phyloP scores from a whole-genome alignment of 495 filamentous ascomycete genomes.

The Penicillium cosmopolitanum region DNA sequence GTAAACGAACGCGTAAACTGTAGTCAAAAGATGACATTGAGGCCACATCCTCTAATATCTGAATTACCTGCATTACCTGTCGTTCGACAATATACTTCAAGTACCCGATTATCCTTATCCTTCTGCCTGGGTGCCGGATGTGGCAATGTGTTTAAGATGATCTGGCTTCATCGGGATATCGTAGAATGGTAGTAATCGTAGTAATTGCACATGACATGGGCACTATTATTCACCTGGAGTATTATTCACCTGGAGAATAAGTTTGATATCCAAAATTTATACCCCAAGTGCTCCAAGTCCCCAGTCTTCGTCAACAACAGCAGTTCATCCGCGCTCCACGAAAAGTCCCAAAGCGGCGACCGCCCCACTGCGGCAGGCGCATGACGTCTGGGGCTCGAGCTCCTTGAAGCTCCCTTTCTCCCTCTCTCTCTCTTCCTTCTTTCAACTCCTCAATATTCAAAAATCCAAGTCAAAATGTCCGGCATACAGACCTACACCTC shows the following conservation, averaged over 20 bases:
- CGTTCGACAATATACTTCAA: too few relatives aligned
- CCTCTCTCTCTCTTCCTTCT: not conserved
- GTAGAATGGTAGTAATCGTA: too few relatives aligned
- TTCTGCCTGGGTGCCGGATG: too few relatives aligned
- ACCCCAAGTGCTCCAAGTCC: not conserved
- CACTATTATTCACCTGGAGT: too few relatives aligned
- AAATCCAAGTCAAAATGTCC: slow-evolving; percentile 21
- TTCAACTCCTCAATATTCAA: not conserved
- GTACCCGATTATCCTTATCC: too few relatives aligned
- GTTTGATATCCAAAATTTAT: not conserved
- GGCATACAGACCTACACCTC: slow-evolving; percentile 63
- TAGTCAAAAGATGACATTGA: too few relatives aligned
- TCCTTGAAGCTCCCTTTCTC: slow-evolving; percentile 17
- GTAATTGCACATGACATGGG: too few relatives aligned
- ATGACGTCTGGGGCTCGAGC: slow-evolving; percentile 30
- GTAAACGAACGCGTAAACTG: not conserved
- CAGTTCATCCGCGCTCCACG: not conserved
- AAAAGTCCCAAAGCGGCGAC: slow-evolving; percentile 13
- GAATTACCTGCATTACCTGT: too few relatives aligned
- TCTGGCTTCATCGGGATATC: not conserved
- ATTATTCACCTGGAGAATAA: too few relatives aligned
- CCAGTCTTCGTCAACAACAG: not conserved
- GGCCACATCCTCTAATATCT: too few relatives aligned
- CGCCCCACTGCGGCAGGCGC: slow-evolving; percentile 26
- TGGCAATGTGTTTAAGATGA: not conserved